phyloP scores from a whole-genome alignment of 805 yeast species.

The Naumovozyma castellii region DNA sequence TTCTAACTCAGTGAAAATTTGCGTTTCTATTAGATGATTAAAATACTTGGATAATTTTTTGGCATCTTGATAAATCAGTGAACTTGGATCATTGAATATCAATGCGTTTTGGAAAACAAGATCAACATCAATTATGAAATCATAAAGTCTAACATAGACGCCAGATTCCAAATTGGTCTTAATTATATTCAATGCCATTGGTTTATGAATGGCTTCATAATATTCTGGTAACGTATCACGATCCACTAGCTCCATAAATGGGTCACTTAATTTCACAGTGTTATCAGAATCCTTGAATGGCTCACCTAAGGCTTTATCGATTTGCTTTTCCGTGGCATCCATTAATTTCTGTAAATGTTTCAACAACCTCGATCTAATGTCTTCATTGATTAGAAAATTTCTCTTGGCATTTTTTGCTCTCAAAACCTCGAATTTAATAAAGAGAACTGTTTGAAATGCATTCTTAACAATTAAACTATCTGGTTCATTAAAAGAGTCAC shows the following conservation, averaged over 20 bases:
- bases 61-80: constrained; percentile 68
- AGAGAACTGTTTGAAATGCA: constrained; percentile 46
- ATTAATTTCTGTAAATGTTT: constrained; percentile 19
- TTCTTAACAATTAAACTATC: constrained; percentile 57
- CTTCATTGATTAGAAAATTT: constrained; percentile 23
- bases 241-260: constrained; percentile 69
- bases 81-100: constrained; percentile 62
- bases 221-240: constrained; percentile 71
- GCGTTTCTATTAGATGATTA: constrained; percentile 24
- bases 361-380: constrained; percentile 16
- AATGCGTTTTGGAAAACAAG: constrained; percentile 74
- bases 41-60: constrained; percentile 46
- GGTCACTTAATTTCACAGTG: constrained; percentile 41
- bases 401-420: constrained; percentile 30
- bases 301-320: constrained; percentile 12
- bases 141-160: constrained; percentile 45
- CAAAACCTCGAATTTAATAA: constrained; percentile 43
- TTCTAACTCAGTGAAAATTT: constrained; percentile 22
- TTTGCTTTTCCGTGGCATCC: constrained; percentile 22
- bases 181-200: constrained; percentile 63
- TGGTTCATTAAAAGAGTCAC: constrained; percentile 61
- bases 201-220: constrained; percentile 57
- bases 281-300: constrained; percentile 16
- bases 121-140: constrained; percentile 48
- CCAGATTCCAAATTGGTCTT: constrained; percentile 42